Conservation (phyloP, 2,329 filamentous ascomycete genomes). For the Venturia carpophila region DNA sequence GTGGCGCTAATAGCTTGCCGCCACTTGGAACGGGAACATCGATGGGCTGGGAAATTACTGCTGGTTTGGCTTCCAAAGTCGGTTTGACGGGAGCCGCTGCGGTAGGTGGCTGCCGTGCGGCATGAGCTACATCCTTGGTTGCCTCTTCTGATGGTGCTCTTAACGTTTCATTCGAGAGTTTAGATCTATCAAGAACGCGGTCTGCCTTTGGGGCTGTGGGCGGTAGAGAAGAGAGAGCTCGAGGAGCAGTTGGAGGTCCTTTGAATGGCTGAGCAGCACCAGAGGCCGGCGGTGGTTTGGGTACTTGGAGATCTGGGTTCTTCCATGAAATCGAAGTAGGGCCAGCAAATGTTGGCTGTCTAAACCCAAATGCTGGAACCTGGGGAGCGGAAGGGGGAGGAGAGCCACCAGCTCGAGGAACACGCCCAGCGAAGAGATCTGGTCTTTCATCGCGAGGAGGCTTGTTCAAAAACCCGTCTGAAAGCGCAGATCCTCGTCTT, state of each 20-base stretch:
- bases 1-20: constrained; percentile 4
- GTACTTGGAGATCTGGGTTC: constrained; percentile 30
- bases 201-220: constrained; percentile 37
- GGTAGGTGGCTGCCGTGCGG: not conserved
- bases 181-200: constrained; percentile 26
- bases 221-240: constrained; percentile 29
- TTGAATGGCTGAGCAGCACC: constrained; percentile 28
- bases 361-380: constrained; percentile 48
- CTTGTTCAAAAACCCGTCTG: constrained; percentile 28
- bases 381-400: constrained; percentile 47
- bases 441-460: constrained; percentile 36
- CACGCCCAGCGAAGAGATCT: constrained; percentile 37
- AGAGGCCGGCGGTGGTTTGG: constrained; percentile 23
- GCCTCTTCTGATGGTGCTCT: constrained; percentile 13
- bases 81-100: constrained; percentile 1
- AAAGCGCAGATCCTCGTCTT: constrained; percentile 31
- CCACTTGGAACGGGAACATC: not conserved
- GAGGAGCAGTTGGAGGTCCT: constrained; percentile 30
- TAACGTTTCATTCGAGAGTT: constrained; percentile 22
- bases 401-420: constrained; percentile 39
- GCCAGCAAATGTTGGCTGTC: constrained; percentile 14
- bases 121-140: constrained; percentile 20
- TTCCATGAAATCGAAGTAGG: constrained; percentile 36
- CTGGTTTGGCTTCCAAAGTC: not conserved
- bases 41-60: not conserved